Conservation (phyloP, 1,284 basidiomycete genomes). For the Lignosus rhinocerotis region DNA sequence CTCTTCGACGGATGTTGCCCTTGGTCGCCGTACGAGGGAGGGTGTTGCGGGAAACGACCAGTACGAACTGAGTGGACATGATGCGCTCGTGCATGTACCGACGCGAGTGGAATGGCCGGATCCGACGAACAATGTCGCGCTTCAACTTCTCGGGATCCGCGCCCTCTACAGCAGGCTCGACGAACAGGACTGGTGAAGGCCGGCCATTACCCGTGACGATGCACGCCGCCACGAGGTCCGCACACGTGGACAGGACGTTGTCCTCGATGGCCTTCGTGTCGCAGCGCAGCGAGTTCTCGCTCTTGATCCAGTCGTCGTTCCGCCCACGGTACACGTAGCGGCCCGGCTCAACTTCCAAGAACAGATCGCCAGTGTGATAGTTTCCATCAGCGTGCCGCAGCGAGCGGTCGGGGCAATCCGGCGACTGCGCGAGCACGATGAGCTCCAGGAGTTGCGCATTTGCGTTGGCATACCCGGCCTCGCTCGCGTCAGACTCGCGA, state of each 20-base stretch:
- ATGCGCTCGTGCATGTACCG: conserved; percentile 72
- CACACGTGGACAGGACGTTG: conserved; percentile 57
- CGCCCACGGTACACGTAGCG: conserved; percentile 64
- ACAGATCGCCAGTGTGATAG: conserved; percentile 76
- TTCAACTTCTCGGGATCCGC: conserved; percentile 54
- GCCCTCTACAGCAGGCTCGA: conserved; percentile 51
- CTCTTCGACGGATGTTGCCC: conserved; percentile 66
- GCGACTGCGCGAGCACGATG: conserved; percentile 60
- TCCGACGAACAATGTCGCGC: conserved; percentile 66
- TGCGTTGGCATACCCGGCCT: conserved; percentile 50
- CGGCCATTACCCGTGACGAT: conserved; percentile 67
- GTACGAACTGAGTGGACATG: conserved; percentile 50
- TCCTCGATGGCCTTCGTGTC: conserved; percentile 79
- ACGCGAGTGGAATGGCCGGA: conserved; percentile 59
- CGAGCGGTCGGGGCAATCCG: conserved; percentile 64
- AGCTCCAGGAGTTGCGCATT: conserved; percentile 57
- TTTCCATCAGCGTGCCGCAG: conserved; percentile 60
- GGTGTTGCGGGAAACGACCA: conserved; percentile 54
- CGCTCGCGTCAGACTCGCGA: conserved; percentile 31
- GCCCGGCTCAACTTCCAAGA: conserved; percentile 56
- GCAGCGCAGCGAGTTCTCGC: conserved; percentile 68
- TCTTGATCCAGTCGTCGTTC: conserved; percentile 81
- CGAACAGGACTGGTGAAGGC: conserved; percentile 66
- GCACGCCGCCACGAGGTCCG: conserved; percentile 56
- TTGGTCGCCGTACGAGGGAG: conserved; percentile 68